Conservation (phyloP, 495 filamentous ascomycete genomes). For the Symbiotaphrina buchneri region DNA sequence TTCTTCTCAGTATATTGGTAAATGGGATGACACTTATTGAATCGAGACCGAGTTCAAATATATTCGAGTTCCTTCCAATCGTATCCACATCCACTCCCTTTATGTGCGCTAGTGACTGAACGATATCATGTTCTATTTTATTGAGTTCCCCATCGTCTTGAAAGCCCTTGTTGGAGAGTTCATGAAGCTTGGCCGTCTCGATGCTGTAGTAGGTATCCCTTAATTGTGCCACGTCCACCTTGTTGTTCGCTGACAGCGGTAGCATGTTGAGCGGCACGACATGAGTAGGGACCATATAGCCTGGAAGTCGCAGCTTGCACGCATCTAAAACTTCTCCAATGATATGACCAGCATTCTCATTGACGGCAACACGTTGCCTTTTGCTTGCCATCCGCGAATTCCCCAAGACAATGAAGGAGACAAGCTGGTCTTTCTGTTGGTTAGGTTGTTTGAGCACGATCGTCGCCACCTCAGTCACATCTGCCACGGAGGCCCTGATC, state of each 20-base stretch:
- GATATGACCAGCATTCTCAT: conserved; percentile 6
- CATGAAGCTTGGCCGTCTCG: conserved; percentile 2
- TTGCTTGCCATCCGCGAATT: conserved; percentile 1
- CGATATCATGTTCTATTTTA: conserved; percentile 24
- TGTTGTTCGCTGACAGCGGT: conserved; percentile 54
- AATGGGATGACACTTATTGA: conserved; percentile 59
- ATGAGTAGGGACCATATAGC: conserved; percentile 62
- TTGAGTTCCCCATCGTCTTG: conserved; percentile 6
- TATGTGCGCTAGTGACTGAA: conserved; percentile 25
- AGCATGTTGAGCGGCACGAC: conserved; percentile 37
- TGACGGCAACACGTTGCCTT: neutral
- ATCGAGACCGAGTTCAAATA: conserved; percentile 68
- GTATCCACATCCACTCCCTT: conserved; percentile 16
- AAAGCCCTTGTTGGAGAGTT: neutral
- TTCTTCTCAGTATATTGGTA: conserved; percentile 23
- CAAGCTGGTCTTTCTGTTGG: conserved; percentile 42
- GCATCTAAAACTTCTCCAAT: conserved; percentile 18
- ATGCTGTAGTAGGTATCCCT: conserved; percentile 8
- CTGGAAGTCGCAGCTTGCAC: conserved; percentile 36
- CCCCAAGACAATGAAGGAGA: conserved; percentile 37
- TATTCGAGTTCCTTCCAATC: conserved; percentile 31
- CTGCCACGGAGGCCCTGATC: conserved; percentile 23
- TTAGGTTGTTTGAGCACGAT: conserved; percentile 38
- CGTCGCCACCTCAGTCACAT: conserved; percentile 35
- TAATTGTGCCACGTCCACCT: conserved; percentile 41